These are phyloP conservation scores for Alternaria burnsii DNA, from an alignment of 2,329 filamentous ascomycete species.

Conservation along the genomic window DNA sequence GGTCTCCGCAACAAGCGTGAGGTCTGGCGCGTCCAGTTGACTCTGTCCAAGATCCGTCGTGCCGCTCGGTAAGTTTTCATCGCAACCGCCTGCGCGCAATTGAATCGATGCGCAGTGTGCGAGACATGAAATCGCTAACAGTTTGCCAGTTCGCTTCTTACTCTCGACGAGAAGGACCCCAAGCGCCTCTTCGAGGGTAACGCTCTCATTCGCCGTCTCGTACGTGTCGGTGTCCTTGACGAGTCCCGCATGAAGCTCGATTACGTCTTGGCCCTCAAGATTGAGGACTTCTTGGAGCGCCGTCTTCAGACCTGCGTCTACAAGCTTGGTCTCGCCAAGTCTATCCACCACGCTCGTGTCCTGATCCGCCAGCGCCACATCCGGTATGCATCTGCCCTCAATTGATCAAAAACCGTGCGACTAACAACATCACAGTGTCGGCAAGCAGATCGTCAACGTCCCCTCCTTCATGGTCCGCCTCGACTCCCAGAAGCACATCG, in stretches of 20 bases:
- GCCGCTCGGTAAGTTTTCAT: constrained; percentile 84
- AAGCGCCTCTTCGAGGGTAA: constrained; percentile 99
- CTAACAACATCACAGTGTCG: constrained; percentile 69
- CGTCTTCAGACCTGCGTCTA: constrained; percentile 99
- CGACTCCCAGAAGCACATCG: constrained; percentile 99
- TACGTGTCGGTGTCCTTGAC: constrained; percentile 99
- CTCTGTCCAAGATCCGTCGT: constrained; percentile 99
- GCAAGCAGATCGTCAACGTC: constrained; percentile 99
- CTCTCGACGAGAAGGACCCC: constrained; percentile 99
- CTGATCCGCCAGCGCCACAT: constrained; percentile 99
- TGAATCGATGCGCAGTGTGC: constrained; percentile 19
- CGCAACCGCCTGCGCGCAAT: background rate
- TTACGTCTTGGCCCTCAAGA: constrained; percentile 99
- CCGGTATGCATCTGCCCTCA: constrained; percentile 60
- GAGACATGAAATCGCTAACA: constrained; percentile 26
- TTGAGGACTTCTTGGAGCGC: constrained; percentile 99
- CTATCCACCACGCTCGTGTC: constrained; percentile 99
- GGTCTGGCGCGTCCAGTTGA: constrained; percentile 99
- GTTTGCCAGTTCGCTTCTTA: constrained; percentile 88
- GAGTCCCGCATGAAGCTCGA: constrained; percentile 99
- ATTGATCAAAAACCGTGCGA: background rate
- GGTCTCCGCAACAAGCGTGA: constrained; percentile 99
- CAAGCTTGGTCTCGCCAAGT: constrained; percentile 99
- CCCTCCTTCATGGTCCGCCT: constrained; percentile 99
- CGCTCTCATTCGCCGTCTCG: constrained; percentile 99